Evolutionary conservation across 768 basidiomycete genomes (phyloP).

Genomic region (Sarcomyxa edulis): DNA sequence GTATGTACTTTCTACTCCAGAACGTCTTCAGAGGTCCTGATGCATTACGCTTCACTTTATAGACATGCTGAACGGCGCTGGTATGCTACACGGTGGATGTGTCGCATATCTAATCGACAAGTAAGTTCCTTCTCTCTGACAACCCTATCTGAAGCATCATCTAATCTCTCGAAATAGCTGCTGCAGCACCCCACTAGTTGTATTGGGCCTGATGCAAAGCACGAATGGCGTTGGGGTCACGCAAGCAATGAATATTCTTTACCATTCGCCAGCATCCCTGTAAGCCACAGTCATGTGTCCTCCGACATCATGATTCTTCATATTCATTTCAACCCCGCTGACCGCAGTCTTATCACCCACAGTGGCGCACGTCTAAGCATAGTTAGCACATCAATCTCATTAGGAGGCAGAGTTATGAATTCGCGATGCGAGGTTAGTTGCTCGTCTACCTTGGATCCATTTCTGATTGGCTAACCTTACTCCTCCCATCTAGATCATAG

Average conservation of each 20-base stretch:
- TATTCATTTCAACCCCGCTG: neutral
- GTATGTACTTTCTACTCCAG: slow-evolving; percentile 27
- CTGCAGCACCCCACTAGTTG: slow-evolving; percentile 63
- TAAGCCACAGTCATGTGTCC: too few relatives aligned
- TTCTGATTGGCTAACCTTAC: slow-evolving; percentile 1
- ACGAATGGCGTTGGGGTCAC: slow-evolving; percentile 73
- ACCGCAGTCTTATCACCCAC: slow-evolving; percentile 5
- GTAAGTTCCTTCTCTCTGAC: slow-evolving; percentile 27
- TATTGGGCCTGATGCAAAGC: slow-evolving; percentile 53
- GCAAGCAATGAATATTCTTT: slow-evolving; percentile 63
- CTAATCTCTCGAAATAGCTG: slow-evolving; percentile 38
- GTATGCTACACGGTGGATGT: slow-evolving; percentile 74
- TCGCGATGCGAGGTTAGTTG: slow-evolving; percentile 62
- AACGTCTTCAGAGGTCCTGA: slow-evolving; percentile 1
- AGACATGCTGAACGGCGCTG: slow-evolving; percentile 76
- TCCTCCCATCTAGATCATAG: slow-evolving; percentile 38
- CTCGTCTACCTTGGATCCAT: neutral
- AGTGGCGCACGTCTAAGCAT: slow-evolving; percentile 60
- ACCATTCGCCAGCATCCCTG: slow-evolving; percentile 64
- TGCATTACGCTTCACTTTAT: slow-evolving; percentile 4
- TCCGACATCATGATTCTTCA: slow-evolving; percentile 1
- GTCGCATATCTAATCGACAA: slow-evolving; percentile 73
- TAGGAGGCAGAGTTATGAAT: slow-evolving; percentile 68
- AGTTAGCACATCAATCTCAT: slow-evolving; percentile 56
- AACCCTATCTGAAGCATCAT: neutral